Evolutionary conservation across 192 early-diverging fungal species (phyloP).

Genomic region (Podila clonocystis): DNA sequence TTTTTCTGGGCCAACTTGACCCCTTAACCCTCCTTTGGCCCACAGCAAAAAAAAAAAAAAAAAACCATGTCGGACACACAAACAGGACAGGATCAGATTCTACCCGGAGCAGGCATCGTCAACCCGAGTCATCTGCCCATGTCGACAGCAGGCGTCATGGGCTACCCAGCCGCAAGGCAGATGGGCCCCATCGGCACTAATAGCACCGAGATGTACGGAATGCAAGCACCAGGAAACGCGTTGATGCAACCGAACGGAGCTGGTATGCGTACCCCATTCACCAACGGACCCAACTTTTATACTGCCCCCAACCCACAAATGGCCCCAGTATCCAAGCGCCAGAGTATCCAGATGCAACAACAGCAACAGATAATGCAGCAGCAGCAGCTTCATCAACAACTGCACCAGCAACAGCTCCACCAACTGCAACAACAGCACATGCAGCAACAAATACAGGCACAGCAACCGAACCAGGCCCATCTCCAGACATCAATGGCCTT

Average conservation of each 20-base stretch:
- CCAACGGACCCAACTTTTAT: not conserved
- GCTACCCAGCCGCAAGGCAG: not conserved
- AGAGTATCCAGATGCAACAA: constrained; percentile 1
- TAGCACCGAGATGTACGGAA: constrained; percentile 4
- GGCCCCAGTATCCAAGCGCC: not conserved
- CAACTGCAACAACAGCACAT: not conserved
- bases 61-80: constrained; percentile 2
- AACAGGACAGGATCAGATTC: constrained; percentile 6
- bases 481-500: not conserved
- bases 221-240: constrained; percentile 1
- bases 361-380: not conserved
- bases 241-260: constrained; percentile 1
- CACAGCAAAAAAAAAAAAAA: not conserved
- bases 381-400: not conserved
- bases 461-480: not conserved
- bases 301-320: not conserved
- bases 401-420: not conserved
- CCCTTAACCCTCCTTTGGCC: not conserved
- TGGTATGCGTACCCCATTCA: not conserved
- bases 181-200: constrained; percentile 5
- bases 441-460: not conserved
- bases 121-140: not conserved
- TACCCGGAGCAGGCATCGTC: constrained; percentile 3
- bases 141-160: not conserved
- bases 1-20: not conserved